phyloP scores from a whole-genome alignment of 495 filamentous ascomycete species.

The Podospora australis region DNA sequence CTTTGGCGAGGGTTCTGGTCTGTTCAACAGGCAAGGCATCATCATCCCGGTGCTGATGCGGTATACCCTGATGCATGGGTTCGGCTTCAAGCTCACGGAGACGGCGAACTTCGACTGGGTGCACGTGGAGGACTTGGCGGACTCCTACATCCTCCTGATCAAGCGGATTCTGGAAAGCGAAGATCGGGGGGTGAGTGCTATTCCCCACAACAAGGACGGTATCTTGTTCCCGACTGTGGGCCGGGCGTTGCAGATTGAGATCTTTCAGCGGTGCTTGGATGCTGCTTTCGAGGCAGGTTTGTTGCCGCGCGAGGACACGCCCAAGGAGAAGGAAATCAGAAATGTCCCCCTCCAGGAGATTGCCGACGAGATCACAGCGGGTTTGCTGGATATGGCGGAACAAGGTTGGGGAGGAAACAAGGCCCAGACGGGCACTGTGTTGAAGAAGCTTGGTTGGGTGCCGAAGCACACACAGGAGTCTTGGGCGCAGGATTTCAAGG shows the following conservation, averaged over 20 bases:
- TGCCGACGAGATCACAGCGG: constrained; percentile 1
- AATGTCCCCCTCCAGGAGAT: background rate
- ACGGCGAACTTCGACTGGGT: constrained; percentile 8
- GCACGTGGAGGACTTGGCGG: constrained; percentile 4
- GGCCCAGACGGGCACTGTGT: constrained; percentile 1
- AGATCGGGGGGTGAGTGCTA: background rate
- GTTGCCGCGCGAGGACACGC: constrained; percentile 3
- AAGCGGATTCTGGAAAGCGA: background rate
- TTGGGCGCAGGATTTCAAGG: constrained; percentile 2
- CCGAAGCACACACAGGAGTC: background rate
- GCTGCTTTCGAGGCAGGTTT: background rate
- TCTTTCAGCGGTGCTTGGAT: constrained; percentile 2
- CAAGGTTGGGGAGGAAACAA: constrained; percentile 7
- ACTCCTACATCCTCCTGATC: constrained; percentile 2
- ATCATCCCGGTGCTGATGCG: constrained; percentile 3
- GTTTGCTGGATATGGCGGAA: constrained; percentile 4
- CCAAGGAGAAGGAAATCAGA: background rate
- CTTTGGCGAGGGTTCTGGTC: constrained; percentile 4
- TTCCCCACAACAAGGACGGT: constrained; percentile 1
- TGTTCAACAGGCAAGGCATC: constrained; percentile 8
- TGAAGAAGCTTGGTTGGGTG: constrained; percentile 4
- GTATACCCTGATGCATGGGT: constrained; percentile 59
- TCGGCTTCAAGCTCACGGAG: constrained; percentile 54
- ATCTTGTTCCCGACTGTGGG: background rate
- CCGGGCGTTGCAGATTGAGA: constrained; percentile 2